Conservation (phyloP, 768 basidiomycete species). For the Symmetrospora coprosmae region DNA sequence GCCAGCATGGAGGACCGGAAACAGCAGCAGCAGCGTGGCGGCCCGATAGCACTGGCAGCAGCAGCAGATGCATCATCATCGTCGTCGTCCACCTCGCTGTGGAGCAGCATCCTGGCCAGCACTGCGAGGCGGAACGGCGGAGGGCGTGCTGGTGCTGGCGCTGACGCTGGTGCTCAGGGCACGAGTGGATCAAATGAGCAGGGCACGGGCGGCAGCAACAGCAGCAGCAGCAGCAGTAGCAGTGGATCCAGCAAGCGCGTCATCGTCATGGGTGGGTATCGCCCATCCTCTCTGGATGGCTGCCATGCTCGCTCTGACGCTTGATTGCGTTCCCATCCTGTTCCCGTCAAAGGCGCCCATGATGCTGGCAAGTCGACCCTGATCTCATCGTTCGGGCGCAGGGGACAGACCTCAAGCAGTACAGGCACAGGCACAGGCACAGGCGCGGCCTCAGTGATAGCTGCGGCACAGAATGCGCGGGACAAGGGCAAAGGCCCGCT, state of each 20-base stretch:
- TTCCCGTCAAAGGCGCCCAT: background rate
- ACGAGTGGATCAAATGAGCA: background rate
- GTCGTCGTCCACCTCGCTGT: background rate
- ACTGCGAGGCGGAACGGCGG: background rate
- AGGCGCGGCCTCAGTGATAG: background rate
- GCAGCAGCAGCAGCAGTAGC: background rate
- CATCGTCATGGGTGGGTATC: background rate
- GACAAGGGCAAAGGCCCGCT: background rate
- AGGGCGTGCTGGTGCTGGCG: background rate
- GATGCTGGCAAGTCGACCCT: constrained; percentile 6
- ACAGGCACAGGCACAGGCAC: constrained; percentile 4
- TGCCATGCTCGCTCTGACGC: too few relatives aligned
- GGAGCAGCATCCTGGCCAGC: constrained; percentile 12
- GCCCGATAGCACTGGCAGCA: too few relatives aligned
- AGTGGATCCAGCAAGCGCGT: background rate
- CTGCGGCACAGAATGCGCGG: too few relatives aligned
- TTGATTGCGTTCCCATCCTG: background rate
- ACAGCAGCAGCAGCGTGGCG: too few relatives aligned
- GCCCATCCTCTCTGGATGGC: too few relatives aligned
- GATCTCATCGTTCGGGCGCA: constrained; percentile 1
- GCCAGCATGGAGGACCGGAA: too few relatives aligned
- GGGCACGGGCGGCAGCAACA: constrained; percentile 6
- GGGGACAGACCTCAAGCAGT: background rate
- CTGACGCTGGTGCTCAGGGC: background rate
- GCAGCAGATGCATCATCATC: background rate